These are phyloP conservation scores for Liriodendron chinense DNA, from an alignment of 164 flowering plant genomes.

Conservation along the genomic window DNA sequence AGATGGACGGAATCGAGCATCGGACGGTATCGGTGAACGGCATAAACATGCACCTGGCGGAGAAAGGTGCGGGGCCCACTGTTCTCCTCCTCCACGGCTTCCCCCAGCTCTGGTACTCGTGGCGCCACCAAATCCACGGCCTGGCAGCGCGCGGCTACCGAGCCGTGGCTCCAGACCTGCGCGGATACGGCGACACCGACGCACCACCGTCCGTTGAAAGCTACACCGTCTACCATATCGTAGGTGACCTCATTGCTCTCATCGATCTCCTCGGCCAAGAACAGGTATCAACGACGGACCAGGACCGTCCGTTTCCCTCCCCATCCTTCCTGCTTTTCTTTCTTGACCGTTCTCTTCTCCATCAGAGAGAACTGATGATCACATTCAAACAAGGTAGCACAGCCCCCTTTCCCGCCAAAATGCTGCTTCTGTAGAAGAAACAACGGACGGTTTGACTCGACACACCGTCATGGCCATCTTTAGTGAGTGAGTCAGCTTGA, in stretches of 20 bases:
- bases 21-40: constrained; percentile 27
- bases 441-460: no score
- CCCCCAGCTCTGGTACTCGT: constrained; percentile 41
- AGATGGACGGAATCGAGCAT: constrained; percentile 6
- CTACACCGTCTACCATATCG: constrained; percentile 54
- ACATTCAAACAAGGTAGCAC: no score
- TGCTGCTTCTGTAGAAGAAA: no score
- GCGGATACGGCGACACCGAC: constrained; percentile 77
- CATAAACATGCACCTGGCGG: constrained; percentile 39
- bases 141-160: constrained; percentile 52
- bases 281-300: constrained; percentile 10
- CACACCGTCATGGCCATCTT: no score
- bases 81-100: constrained; percentile 38
- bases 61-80: constrained; percentile 30
- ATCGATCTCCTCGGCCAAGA: constrained; percentile 50
- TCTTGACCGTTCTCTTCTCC: no score
- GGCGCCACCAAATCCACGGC: constrained; percentile 37
- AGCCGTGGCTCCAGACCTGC: constrained; percentile 69
- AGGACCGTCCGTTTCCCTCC: no score
- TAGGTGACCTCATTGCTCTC: constrained; percentile 65
- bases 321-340: no score
- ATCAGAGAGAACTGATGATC: no score
- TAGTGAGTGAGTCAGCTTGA: no score
- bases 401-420: no score
- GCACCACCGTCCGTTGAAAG: constrained; percentile 41